These are phyloP conservation scores for Oemleria cerasiformis DNA, from an alignment of 306 rosid species.

Conservation along the genomic window DNA sequence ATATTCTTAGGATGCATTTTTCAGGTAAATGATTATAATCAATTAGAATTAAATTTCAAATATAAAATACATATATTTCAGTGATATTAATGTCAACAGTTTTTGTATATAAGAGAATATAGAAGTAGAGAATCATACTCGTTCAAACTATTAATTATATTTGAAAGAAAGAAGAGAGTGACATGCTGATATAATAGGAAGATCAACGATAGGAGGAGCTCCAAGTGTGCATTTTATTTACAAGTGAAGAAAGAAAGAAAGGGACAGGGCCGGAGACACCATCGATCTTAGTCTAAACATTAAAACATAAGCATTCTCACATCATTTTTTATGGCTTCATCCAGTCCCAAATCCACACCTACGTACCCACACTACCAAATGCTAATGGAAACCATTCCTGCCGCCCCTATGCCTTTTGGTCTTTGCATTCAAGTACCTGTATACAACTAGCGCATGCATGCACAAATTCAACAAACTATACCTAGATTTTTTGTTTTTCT, in stretches of 20 bases:
- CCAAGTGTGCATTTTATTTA: constrained; percentile 3
- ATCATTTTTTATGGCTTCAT: background rate
- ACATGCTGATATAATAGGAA: background rate
- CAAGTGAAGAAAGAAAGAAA: constrained; percentile 22
- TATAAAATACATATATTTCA: too few species aligned
- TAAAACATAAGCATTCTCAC: constrained; percentile 3
- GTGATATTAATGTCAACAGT: too few species aligned
- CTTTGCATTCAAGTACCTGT: too few species aligned
- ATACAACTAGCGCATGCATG: too few species aligned
- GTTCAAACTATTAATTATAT: background rate
- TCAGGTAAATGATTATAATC: too few species aligned
- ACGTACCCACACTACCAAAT: constrained; percentile 27
- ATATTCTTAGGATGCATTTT: too few species aligned
- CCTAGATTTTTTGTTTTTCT: too few species aligned
- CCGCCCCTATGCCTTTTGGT: too few species aligned
- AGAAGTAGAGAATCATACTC: background rate
- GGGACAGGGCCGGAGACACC: constrained; percentile 3
- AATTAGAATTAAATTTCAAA: too few species aligned
- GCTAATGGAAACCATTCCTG: constrained; percentile 5
- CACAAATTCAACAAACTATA: too few species aligned
- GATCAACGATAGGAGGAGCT: constrained; percentile 5
- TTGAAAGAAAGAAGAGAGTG: background rate
- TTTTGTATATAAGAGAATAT: background rate
- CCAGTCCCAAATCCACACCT: constrained; percentile 26
- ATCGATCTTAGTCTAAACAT: background rate